phyloP scores from a whole-genome alignment of 2,329 filamentous ascomycete genomes.

The Lachnellula occidentalis region DNA sequence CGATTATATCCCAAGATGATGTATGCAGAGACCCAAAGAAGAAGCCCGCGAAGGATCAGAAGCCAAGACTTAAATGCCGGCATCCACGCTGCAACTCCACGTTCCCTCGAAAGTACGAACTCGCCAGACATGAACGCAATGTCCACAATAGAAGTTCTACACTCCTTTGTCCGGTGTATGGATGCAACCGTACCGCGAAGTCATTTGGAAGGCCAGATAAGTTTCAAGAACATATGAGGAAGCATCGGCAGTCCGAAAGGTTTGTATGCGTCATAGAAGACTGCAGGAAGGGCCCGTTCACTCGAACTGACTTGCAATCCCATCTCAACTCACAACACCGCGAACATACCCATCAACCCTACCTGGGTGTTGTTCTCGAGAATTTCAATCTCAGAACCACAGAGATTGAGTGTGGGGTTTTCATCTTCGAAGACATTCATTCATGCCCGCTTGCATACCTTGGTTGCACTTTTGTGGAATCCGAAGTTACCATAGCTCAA shows the following conservation, averaged over 20 bases:
- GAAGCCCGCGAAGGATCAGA: not conserved
- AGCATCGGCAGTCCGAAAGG: constrained; percentile 1
- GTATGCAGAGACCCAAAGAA: not conserved
- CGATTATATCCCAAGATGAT: not conserved
- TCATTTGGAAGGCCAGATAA: constrained; percentile 11
- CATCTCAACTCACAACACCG: not conserved
- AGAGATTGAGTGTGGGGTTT: not conserved
- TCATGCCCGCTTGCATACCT: constrained; percentile 10
- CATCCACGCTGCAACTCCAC: constrained; percentile 6
- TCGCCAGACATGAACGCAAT: constrained; percentile 5
- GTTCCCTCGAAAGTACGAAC: constrained; percentile 11
- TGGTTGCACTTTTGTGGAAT: constrained; percentile 1
- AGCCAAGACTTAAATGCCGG: constrained; percentile 8
- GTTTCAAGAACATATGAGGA: constrained; percentile 10
- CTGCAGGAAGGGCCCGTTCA: constrained; percentile 6
- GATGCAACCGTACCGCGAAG: constrained; percentile 8
- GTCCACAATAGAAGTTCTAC: constrained; percentile 2
- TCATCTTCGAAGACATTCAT: not conserved
- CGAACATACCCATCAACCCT: not conserved
- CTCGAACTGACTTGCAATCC: not conserved
- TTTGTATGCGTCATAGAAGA: constrained; percentile 6
- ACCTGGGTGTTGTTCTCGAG: not conserved
- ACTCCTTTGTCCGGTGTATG: constrained; percentile 7
- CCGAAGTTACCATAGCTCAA: not conserved
- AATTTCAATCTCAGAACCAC: not conserved